These are phyloP conservation scores for Cryphonectria radicalis DNA, from an alignment of 2,329 filamentous ascomycete genomes.

Conservation along the genomic window DNA sequence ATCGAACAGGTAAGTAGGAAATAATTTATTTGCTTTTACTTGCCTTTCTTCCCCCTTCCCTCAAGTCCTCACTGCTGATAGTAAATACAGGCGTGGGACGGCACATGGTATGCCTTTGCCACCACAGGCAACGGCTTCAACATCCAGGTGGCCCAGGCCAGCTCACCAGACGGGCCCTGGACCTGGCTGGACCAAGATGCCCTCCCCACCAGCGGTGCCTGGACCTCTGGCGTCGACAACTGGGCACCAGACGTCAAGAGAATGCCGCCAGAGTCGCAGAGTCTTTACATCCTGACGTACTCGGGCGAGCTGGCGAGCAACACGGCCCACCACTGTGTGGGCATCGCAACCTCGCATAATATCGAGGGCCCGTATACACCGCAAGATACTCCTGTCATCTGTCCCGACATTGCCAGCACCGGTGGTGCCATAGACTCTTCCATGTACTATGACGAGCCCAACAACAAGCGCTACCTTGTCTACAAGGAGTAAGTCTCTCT, in stretches of 20 bases:
- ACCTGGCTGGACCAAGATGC: constrained; percentile 54
- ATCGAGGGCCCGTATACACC: constrained; percentile 59
- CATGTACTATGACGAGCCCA: constrained; percentile 58
- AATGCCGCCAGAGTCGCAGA: constrained; percentile 46
- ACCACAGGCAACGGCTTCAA: constrained; percentile 51
- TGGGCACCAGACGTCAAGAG: constrained; percentile 66
- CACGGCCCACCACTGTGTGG: constrained; percentile 59
- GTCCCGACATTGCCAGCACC: constrained; percentile 48
- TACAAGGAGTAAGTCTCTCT: constrained; percentile 53
- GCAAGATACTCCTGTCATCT: constrained; percentile 52
- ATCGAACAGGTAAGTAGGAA: constrained; percentile 47
- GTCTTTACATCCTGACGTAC: constrained; percentile 62
- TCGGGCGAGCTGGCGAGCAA: constrained; percentile 49
- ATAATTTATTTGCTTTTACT: background rate
- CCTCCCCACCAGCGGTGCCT: constrained; percentile 54
- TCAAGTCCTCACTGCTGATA: background rate
- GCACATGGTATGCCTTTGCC: constrained; percentile 61
- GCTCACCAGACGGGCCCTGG: constrained; percentile 52
- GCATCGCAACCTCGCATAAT: constrained; percentile 53
- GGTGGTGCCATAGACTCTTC: constrained; percentile 68
- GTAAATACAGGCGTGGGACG: constrained; percentile 41
- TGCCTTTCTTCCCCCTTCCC: no score
- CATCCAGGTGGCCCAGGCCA: constrained; percentile 58
- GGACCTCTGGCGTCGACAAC: constrained; percentile 57
- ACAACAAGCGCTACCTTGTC: constrained; percentile 59